Base-by-base conservation (phyloP, 1,139 yeast species). In the Yamadazyma sp. region DNA sequence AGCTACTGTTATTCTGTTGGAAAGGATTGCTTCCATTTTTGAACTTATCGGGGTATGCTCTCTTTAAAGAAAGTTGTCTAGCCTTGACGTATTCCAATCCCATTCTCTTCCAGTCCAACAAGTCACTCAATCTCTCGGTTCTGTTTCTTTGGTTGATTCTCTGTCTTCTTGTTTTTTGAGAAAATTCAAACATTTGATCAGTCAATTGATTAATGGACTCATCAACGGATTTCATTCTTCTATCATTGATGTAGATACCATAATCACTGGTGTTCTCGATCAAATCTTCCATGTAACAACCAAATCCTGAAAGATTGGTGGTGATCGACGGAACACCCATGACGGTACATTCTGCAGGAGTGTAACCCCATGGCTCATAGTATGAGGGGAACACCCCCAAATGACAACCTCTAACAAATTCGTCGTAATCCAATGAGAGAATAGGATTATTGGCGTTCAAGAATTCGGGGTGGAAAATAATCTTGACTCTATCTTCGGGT, bases 281-380 rank as follows among this genome's bases (percentile, higher is more conserved):
- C 54, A 92, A 73, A 60, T 92, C 97, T 64, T 92, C 98, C 97
- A 92, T 92, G 68, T 92, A 92, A 52, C 97, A 94, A 39, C 98
- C 98, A 59, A 92, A 92, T 2, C 98, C 98, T 7, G 97, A 88
- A 48, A 92, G 72, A 62, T 92, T 92, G 37, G 98, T 92, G 18
- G 98, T 90, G 56, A 92, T 87, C n/a, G 96, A 87, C 14, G 98
- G 98, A 41, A 92, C 95, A 44, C 98, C 98, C 98, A 92, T 92
- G 26, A 92, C 98, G 1, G 98, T 92, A 71, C 98, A 92, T 62
- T 92, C 98, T 9, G 97, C 97, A 9, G 98, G 98, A 5, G 98
- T 92, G 64, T 92, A 92, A 26, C 98, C 98, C 98, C 98, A 92
- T 6, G 98, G 98, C 65, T 92, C 98, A 58, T 92, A 92, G 66